Conservation (phyloP, 768 basidiomycete species). For the Dioszegia crocea region DNA sequence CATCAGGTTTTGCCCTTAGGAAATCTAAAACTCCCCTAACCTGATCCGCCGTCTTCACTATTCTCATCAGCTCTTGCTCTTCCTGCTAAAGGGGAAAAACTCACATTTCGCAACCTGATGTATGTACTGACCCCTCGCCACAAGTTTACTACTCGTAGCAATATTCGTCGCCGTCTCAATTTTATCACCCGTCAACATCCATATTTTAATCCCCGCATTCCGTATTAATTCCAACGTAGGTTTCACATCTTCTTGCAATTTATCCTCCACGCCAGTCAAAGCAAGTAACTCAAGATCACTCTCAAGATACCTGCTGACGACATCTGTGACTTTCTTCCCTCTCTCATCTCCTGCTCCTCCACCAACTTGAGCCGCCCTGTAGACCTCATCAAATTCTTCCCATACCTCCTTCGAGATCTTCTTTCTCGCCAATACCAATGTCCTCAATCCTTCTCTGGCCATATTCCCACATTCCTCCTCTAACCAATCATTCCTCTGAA, state of each 20-base stretch:
- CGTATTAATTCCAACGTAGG: conserved; percentile 83
- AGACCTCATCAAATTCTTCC: conserved; percentile 63
- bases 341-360: conserved; percentile 62
- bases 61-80: conserved; percentile 4
- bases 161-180: conserved; percentile 98
- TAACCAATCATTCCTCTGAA: conserved; percentile 96
- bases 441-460: conserved; percentile 92
- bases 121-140: conserved; percentile 93
- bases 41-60: conserved; percentile 80
- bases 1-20: conserved; percentile 87
- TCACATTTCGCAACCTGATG: conserved; percentile 90
- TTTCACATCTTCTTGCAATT: conserved; percentile 94
- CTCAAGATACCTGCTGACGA: conserved; percentile 74
- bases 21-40: conserved; percentile 86
- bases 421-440: conserved; percentile 86
- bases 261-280: conserved; percentile 97
- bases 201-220: conserved; percentile 97
- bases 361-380: conserved; percentile 71
- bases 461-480: conserved; percentile 98
- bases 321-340: conserved; percentile 71
- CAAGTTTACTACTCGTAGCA: conserved; percentile 93
- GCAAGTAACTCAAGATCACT: conserved; percentile 86
- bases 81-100: too few species aligned
- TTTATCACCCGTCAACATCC: conserved; percentile 99
- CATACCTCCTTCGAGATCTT: conserved; percentile 67